Evolutionary conservation across 257 asterid species (phyloP), one percentile per base, ranked within the genome.

Genomic region (Solanum tarijense): DNA sequence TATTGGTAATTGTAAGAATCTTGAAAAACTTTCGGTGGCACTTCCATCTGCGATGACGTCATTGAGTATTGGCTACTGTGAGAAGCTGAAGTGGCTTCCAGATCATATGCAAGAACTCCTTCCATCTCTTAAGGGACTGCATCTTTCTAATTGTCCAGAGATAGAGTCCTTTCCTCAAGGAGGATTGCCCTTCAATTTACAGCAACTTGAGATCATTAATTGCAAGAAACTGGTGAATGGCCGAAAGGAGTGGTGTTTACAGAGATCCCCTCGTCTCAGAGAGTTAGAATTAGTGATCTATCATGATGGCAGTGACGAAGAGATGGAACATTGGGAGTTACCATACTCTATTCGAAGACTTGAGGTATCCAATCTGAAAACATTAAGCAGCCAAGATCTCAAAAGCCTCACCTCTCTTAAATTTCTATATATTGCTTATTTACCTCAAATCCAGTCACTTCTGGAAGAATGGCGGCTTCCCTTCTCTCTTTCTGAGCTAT

Each of bases 91-190:
- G 48, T 41, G 48, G 48, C 48, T 41, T 41, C 48, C 48, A 41
- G 48, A 41, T 41, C 48, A 41, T 41, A 41, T 41, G 48, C 48
- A 41, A 0, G 48, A 41, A 41, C 14, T 41, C 68, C 68, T 21
- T 60, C 68, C 68, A 7, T 58, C 27, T 58, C 68, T 58, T 58
- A 58, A 20, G 10, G 9, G 1, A 58, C 68, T 58, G 68, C 5
- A 7, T 6, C 68, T 58, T 23, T 20, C 11, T 9, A 6, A 7
- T 58, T 88, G 87, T 14, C 84, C 68, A 83, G 66, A 88, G 18
- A 88, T 87, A 3, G 66, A 75, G 36, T 35, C 85, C 58, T 87
- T 87, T 73, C 88, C 78, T 23, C 65, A 46, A 35, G 86, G 85
- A 27, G 88, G 88, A 48, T 38, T 85, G 23, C 82, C 87, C 60